phyloP scores from a whole-genome alignment of 2,329 filamentous ascomycete species.

The Talaromyces marneffei region DNA sequence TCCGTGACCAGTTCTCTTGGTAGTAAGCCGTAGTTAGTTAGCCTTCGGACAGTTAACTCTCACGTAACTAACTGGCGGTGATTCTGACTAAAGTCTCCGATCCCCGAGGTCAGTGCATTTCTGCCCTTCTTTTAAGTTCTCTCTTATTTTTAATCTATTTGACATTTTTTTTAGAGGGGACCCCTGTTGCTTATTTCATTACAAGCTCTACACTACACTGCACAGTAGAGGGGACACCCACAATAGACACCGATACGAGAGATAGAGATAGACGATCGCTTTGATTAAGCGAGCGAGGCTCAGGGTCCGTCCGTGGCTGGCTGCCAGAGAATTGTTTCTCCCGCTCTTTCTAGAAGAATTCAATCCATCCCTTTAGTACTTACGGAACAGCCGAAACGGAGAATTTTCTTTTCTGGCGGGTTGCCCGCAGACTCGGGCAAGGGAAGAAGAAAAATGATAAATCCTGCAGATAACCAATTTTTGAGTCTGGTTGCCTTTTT shows the following conservation, averaged over 20 bases:
- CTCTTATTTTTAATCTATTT: background rate
- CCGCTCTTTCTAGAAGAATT: conserved; percentile 6
- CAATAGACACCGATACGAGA: too few relatives aligned
- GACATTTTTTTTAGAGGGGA: background rate
- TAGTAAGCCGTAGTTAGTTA: too few relatives aligned
- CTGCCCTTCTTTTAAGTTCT: background rate
- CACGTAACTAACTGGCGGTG: background rate
- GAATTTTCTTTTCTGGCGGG: background rate
- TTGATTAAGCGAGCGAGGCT: background rate
- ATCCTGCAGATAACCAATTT: background rate
- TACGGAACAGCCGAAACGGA: background rate
- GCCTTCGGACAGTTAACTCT: too few relatives aligned
- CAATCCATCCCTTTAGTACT: too few relatives aligned
- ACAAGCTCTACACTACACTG: background rate
- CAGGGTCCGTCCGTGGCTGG: background rate
- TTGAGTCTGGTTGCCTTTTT: background rate
- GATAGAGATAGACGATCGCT: background rate
- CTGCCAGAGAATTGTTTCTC: background rate
- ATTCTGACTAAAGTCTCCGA: conserved; percentile 1
- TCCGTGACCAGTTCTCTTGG: too few relatives aligned
- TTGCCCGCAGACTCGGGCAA: background rate
- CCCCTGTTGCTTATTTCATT: background rate
- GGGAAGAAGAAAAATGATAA: background rate
- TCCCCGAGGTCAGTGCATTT: background rate
- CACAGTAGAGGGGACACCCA: background rate